Evolutionary conservation across 2,329 filamentous ascomycete genomes (phyloP).

Genomic region (Magnaporthales sp.): DNA sequence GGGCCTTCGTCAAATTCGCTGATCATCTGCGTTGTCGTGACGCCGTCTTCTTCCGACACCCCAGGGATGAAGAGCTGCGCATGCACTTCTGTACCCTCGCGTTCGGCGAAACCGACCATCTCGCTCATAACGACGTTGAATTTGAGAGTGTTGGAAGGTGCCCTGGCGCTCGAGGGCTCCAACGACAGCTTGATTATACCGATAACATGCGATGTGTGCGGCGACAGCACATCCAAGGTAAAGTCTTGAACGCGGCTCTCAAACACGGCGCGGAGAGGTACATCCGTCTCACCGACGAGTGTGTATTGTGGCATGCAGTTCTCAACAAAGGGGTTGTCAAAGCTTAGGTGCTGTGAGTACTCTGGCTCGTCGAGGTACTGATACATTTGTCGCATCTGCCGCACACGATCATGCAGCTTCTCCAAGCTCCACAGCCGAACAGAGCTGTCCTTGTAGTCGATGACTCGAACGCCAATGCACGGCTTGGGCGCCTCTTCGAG

Average conservation of each 20-base stretch:
- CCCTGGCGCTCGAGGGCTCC: slow-evolving; percentile 87
- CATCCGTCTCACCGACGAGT: slow-evolving; percentile 83
- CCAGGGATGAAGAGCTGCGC: slow-evolving; percentile 94
- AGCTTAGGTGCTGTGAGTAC: slow-evolving; percentile 83
- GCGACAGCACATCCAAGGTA: slow-evolving; percentile 79
- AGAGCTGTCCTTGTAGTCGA: slow-evolving; percentile 80
- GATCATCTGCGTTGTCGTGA: slow-evolving; percentile 93
- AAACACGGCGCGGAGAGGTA: slow-evolving; percentile 87
- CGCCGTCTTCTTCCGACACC: slow-evolving; percentile 79
- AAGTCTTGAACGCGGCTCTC: slow-evolving; percentile 94
- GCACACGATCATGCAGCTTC: slow-evolving; percentile 79
- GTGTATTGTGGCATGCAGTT: slow-evolving; percentile 87
- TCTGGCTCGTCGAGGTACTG: slow-evolving; percentile 95
- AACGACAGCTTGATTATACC: slow-evolving; percentile 86
- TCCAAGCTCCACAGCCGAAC: slow-evolving; percentile 92
- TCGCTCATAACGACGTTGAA: slow-evolving; percentile 99
- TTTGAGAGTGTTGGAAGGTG: slow-evolving; percentile 85
- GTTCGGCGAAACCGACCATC: slow-evolving; percentile 85
- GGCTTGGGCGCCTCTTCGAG: slow-evolving; percentile 79
- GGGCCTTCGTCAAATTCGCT: slow-evolving; percentile 87
- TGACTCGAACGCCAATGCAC: slow-evolving; percentile 80
- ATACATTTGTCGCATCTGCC: slow-evolving; percentile 92
- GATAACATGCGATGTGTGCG: slow-evolving; percentile 83
- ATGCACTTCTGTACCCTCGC: slow-evolving; percentile 92
- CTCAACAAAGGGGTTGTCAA: slow-evolving; percentile 91